These are phyloP conservation scores for Auricularia cornea DNA, from an alignment of 768 basidiomycete genomes.

Conservation along the genomic window DNA sequence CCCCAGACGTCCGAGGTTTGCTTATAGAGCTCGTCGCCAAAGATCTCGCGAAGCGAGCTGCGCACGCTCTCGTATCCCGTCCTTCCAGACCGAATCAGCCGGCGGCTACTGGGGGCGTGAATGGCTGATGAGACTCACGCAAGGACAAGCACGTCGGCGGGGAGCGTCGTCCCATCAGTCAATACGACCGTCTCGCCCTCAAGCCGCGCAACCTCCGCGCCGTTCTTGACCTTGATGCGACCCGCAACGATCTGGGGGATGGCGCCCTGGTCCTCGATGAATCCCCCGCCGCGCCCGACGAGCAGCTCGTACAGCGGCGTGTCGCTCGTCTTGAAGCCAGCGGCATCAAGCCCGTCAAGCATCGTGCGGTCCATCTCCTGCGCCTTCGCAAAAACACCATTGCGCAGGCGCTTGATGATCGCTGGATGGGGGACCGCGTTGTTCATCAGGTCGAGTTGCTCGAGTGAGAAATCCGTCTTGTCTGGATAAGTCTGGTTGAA, in stretches of 20 bases:
- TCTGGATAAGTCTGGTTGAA: background rate
- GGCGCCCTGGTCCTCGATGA: constrained; percentile 1
- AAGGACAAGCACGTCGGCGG: background rate
- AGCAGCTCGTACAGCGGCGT: background rate
- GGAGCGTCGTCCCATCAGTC: background rate
- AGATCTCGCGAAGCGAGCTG: constrained; percentile 22
- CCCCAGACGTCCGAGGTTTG: constrained; percentile 29
- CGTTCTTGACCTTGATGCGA: background rate
- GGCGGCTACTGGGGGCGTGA: constrained; percentile 6
- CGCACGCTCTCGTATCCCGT: constrained; percentile 27
- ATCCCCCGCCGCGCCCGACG: background rate
- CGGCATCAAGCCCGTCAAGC: background rate
- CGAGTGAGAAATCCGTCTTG: background rate
- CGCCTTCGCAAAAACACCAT: background rate
- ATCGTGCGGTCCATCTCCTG: background rate
- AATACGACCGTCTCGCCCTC: background rate
- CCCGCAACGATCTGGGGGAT: background rate
- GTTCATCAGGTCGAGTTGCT: background rate
- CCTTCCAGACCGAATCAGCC: background rate
- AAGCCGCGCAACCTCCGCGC: background rate
- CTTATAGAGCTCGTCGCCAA: constrained; percentile 29
- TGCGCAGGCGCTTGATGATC: background rate
- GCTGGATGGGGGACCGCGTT: background rate
- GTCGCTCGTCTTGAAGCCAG: background rate
- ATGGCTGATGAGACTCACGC: background rate